These are phyloP conservation scores for Flaveria ramosissima DNA, from an alignment of 129 eudicot genomes.

Conservation along the genomic window DNA sequence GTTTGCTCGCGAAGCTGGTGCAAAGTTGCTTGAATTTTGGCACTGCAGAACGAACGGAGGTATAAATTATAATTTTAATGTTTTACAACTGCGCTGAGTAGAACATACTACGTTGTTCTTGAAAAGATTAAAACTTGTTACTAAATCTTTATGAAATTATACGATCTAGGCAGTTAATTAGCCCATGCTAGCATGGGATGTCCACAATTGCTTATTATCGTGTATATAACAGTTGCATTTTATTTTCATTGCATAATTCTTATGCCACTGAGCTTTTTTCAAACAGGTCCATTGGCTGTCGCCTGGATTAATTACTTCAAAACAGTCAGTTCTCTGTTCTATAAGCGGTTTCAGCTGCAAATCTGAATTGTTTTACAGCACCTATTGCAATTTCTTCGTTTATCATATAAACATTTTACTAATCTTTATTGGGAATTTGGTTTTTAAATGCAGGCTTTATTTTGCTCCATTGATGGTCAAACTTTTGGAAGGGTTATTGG, in stretches of 20 bases:
- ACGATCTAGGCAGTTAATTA: background rate
- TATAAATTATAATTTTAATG: constrained; percentile 23
- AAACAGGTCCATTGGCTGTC: constrained; percentile 62
- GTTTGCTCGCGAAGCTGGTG: constrained; percentile 43
- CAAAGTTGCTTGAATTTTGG: constrained; percentile 60
- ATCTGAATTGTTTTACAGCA: constrained; percentile 4
- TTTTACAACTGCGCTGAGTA: background rate
- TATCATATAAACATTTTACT: constrained; percentile 19
- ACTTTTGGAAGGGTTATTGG: constrained; percentile 71
- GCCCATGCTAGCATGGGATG: background rate
- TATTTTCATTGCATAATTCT: constrained; percentile 14
- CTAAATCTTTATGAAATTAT: background rate
- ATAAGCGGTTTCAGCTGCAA: constrained; percentile 7
- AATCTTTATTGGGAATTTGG: background rate
- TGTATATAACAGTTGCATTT: constrained; percentile 3
- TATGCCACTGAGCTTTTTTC: constrained; percentile 16
- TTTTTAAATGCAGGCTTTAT: constrained; percentile 47
- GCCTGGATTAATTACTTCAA: constrained; percentile 62
- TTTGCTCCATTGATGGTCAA: constrained; percentile 54
- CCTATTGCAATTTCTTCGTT: background rate
- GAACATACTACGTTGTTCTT: background rate
- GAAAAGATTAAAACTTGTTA: background rate
- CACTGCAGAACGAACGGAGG: constrained; percentile 75
- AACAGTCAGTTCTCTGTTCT: constrained; percentile 42
- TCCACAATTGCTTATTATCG: constrained; percentile 5